Evolutionary conservation across 257 asterid genomes (phyloP), one percentile per base, ranked within the genome.

Genomic region (Handroanthus guayacan): DNA sequence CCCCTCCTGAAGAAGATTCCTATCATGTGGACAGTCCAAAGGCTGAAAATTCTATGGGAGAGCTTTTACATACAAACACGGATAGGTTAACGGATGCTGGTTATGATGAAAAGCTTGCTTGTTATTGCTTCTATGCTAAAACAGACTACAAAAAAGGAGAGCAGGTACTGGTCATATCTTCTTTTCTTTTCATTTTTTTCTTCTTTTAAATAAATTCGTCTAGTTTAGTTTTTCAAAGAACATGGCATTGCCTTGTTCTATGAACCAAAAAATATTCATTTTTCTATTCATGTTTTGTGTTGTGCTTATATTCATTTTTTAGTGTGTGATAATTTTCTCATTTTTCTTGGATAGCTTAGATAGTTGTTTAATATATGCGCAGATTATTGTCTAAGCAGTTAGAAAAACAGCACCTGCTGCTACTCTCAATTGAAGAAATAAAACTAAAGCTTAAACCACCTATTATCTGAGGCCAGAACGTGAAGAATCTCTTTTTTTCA

Each of bases 101-200:
- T 58, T 94, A 82, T 43, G 89, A 89, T 74, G 89, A 88, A 75
- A 76, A 75, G 68, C 76, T 66, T 78, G 80, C 79, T 79, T 80
- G 95, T 76, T 94, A 94, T 82, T 89, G 96, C 72, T 92, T 94
- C 83, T 87, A 86, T 73, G 91, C 99, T 76, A 84, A 88, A 81
- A 85, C 84, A 84, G 82, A 88, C 87, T 92, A 94, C 65, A 81
- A 78, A 69, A 83, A 84, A 79, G 94, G 96, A 81, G 98, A 92
- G 56, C 99, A 92, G 94, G 99, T 94, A 83, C 64, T 76, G 51
- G 74, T 57, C 82, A 61, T 34, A 38, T 51, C 57, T 68, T 47
- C 4, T 37, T 39, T 54, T 57, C 69, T 51, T 38, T 37, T 60
- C n/a, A n/a, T n/a, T n/a, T n/a, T n/a, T n/a, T n/a, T n/a, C n/a